A percentile compares a stretch with the other conserved stretches of the same genome.
Conservation (phyloP, 768 basidiomycete species). For the Suillus brevipes region DNA sequence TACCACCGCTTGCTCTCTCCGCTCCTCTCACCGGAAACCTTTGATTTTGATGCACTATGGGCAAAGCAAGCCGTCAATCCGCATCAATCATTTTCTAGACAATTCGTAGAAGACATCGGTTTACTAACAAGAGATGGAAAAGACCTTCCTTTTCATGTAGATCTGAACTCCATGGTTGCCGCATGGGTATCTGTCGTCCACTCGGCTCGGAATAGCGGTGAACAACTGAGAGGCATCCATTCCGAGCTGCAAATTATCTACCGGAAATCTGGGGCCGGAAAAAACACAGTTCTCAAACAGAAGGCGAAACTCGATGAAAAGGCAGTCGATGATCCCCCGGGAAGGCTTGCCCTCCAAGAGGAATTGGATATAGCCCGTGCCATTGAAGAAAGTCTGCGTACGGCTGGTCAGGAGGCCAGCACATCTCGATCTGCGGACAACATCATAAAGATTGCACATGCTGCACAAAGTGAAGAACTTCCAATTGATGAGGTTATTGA, state of each 20-base stretch:
- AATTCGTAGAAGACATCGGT: conserved; percentile 41
- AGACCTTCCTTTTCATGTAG: conserved; percentile 20
- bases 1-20: conserved; percentile 66
- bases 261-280: conserved; percentile 23
- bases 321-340: conserved; percentile 14
- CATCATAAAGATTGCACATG: conserved; percentile 11
- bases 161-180: conserved; percentile 33
- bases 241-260: conserved; percentile 42
- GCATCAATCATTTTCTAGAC: conserved; percentile 44
- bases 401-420: conserved; percentile 15
- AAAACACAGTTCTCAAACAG: conserved; percentile 6
- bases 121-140: conserved; percentile 18
- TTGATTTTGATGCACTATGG: conserved; percentile 61
- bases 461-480: conserved; percentile 7
- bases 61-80: conserved; percentile 44
- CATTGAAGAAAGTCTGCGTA: conserved; percentile 46
- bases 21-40: conserved; percentile 43
- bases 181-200: conserved; percentile 33
- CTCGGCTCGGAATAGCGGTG: conserved; percentile 11
- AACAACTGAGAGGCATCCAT: conserved; percentile 34
- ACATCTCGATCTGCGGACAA: conserved; percentile 12
- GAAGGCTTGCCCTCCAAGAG: conserved; percentile 32
- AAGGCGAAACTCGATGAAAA: conserved; percentile 6
- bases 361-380: conserved; percentile 46
- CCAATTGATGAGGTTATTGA: conserved; percentile 15